Conservation (phyloP, 768 basidiomycete species). For the Roridomyces roridus region DNA sequence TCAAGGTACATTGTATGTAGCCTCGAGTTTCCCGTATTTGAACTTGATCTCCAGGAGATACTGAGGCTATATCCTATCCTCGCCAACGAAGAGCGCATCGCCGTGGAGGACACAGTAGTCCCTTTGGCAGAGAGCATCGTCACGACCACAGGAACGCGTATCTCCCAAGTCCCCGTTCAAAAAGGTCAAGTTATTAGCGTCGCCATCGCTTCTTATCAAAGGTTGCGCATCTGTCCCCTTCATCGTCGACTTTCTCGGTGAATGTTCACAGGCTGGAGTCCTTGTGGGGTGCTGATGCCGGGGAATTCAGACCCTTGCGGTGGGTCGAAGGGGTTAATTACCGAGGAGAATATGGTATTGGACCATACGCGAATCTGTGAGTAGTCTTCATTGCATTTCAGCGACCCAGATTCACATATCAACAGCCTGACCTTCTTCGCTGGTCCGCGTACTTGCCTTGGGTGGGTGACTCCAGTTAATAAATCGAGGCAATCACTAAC, state of each 20-base stretch:
- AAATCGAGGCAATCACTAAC: too few species aligned
- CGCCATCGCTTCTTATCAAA: slow-evolving; percentile 14
- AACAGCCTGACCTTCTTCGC: not conserved
- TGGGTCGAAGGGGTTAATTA: not conserved
- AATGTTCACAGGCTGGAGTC: too few species aligned
- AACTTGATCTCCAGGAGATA: slow-evolving; percentile 9
- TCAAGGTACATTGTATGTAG: slow-evolving; percentile 10
- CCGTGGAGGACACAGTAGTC: slow-evolving; percentile 6
- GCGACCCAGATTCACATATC: too few species aligned
- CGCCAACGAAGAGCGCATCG: slow-evolving; percentile 12
- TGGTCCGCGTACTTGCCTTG: not conserved
- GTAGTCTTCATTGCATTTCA: not conserved
- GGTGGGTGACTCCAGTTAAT: not conserved
- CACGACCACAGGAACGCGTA: not conserved
- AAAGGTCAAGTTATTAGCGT: slow-evolving; percentile 15
- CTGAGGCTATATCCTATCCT: slow-evolving; percentile 14
- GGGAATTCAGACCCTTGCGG: not conserved
- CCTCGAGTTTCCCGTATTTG: not conserved
- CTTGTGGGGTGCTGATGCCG: not conserved
- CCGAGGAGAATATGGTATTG: not conserved
- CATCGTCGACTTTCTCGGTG: not conserved
- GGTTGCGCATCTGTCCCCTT: too few species aligned
- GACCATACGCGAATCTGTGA: not conserved
- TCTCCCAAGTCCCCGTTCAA: slow-evolving; percentile 2
- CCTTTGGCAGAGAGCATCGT: slow-evolving; percentile 11